These are phyloP conservation scores for Vitis amurensis DNA, from an alignment of 164 flowering plant species.

Conservation along the genomic window DNA sequence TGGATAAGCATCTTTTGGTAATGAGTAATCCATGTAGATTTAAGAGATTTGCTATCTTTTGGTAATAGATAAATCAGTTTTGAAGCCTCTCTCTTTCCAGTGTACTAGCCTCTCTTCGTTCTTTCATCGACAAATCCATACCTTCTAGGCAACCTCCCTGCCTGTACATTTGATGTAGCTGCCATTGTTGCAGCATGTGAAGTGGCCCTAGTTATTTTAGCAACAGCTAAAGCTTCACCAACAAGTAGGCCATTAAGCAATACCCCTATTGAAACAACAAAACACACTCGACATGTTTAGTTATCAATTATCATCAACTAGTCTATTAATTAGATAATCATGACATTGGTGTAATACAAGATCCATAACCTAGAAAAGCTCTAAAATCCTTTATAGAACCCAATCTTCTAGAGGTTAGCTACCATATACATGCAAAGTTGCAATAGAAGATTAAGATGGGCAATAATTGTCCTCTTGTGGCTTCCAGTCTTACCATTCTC, in stretches of 20 bases:
- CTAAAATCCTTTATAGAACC: too few species aligned
- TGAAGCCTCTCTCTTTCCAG: constrained; percentile 5
- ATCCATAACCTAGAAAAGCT: too few species aligned
- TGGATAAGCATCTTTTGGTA: too few species aligned
- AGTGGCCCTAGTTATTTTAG: constrained; percentile 91
- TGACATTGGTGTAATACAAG: too few species aligned
- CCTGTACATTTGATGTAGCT: constrained; percentile 61
- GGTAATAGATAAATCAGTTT: too few species aligned
- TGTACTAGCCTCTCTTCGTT: constrained; percentile 6
- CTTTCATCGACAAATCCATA: constrained; percentile 76
- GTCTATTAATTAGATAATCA: too few species aligned
- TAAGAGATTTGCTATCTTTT: too few species aligned
- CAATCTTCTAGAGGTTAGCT: too few species aligned
- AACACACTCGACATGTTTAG: neutral
- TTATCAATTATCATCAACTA: neutral
- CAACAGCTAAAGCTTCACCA: constrained; percentile 95
- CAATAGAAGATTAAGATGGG: neutral
- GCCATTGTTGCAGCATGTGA: constrained; percentile 96
- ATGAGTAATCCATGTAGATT: too few species aligned
- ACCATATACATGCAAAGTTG: neutral
- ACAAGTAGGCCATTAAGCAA: constrained; percentile 92
- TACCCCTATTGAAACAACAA: constrained; percentile 52
- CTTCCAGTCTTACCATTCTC: neutral
- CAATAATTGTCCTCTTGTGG: neutral
- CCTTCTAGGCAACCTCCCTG: constrained; percentile 63